Evolutionary conservation across 345 rosid species (phyloP).

Genomic region (Salix caprea): DNA sequence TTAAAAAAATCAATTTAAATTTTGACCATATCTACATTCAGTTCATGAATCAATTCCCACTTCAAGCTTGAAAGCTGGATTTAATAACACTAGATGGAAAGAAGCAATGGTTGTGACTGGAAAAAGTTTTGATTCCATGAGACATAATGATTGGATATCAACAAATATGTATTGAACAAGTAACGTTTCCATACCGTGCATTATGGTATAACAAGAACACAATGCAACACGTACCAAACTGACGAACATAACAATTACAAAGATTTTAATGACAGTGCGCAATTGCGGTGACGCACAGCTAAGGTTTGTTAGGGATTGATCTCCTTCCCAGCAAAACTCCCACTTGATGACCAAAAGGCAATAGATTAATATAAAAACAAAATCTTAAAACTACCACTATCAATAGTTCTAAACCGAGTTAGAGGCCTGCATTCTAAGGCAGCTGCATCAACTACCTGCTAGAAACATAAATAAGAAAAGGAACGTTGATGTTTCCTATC

Average conservation of each 20-base stretch:
- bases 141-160: too few relatives aligned
- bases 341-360: neutral
- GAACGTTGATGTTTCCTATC: slow-evolving; percentile 1
- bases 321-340: neutral
- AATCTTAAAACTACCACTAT: neutral
- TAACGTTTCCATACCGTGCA: too few relatives aligned
- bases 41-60: too few relatives aligned
- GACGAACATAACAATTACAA: neutral
- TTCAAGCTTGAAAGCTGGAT: too few relatives aligned
- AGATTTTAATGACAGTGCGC: neutral
- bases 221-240: too few relatives aligned
- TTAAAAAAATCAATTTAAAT: too few relatives aligned
- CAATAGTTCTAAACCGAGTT: neutral
- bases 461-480: neutral
- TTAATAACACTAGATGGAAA: too few relatives aligned
- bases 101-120: too few relatives aligned
- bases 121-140: too few relatives aligned
- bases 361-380: neutral
- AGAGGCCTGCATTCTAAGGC: neutral
- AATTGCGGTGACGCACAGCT: neutral
- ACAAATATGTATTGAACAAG: too few relatives aligned
- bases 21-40: too few relatives aligned
- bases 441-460: neutral
- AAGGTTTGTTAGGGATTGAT: neutral
- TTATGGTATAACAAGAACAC: too few relatives aligned